A percentile compares a stretch with the other conserved stretches of the same genome.
phyloP scores from a whole-genome alignment of 345 rosid genomes.

The Eucalyptus pumila region DNA sequence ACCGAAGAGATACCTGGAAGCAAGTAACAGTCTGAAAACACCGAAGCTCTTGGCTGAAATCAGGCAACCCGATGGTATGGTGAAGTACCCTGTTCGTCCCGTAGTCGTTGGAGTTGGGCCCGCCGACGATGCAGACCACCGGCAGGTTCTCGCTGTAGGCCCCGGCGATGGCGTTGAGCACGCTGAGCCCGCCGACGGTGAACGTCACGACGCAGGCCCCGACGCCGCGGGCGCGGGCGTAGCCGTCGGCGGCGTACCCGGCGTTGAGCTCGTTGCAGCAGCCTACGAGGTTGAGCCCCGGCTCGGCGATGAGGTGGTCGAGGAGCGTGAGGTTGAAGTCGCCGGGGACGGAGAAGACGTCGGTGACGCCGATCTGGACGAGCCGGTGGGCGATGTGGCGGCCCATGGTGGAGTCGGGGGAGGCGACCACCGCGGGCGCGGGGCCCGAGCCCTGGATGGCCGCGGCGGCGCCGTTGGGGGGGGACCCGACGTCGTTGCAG shows the following conservation, averaged over 20 bases:
- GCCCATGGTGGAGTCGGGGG: slow-evolving; percentile 43
- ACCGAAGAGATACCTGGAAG: slow-evolving; percentile 30
- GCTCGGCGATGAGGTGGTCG: slow-evolving; percentile 67
- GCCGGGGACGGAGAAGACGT: slow-evolving; percentile 65
- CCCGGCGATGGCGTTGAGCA: slow-evolving; percentile 70
- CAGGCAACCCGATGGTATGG: slow-evolving; percentile 70
- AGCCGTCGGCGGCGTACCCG: slow-evolving; percentile 81
- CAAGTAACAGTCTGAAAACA: slow-evolving; percentile 72
- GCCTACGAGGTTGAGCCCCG: slow-evolving; percentile 46
- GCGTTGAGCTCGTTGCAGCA: slow-evolving; percentile 88
- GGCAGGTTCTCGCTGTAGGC: slow-evolving; percentile 81
- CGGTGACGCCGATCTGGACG: slow-evolving; percentile 37
- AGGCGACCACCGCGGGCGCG: neutral
- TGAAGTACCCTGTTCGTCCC: slow-evolving; percentile 78
- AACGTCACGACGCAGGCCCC: slow-evolving; percentile 86
- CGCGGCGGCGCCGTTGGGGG: slow-evolving; percentile 21
- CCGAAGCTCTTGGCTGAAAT: slow-evolving; percentile 62
- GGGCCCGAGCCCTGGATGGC: slow-evolving; percentile 14
- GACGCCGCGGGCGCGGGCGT: slow-evolving; percentile 58
- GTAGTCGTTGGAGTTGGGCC: slow-evolving; percentile 77
- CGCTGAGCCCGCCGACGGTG: slow-evolving; percentile 74
- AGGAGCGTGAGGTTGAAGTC: slow-evolving; percentile 77
- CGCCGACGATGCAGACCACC: slow-evolving; percentile 70
- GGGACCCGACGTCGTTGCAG: slow-evolving; percentile 16
- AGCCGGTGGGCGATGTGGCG: slow-evolving; percentile 64